Conservation (phyloP, 148 eudicot species). For the Vaccinium corymbosum region DNA sequence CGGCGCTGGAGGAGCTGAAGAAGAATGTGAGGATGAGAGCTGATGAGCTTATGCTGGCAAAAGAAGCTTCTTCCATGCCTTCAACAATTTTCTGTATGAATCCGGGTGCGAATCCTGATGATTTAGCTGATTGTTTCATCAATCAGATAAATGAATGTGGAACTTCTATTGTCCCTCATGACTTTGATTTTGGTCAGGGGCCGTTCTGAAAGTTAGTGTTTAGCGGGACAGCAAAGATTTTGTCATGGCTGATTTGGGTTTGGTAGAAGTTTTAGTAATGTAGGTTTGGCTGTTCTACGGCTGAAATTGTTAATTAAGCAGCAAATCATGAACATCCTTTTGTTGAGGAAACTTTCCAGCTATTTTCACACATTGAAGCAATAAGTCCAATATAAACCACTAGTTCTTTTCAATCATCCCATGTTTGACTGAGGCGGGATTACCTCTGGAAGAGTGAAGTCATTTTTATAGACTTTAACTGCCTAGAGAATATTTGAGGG, state of each 20-base stretch:
- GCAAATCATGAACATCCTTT: no score
- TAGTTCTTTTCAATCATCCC: no score
- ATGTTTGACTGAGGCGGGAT: no score
- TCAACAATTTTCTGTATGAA: not conserved
- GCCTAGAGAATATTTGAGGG: no score
- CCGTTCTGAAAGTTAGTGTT: slow-evolving; percentile 21
- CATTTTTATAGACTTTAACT: no score
- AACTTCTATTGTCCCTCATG: not conserved
- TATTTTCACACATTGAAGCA: no score
- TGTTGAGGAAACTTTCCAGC: no score
- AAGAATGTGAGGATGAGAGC: slow-evolving; percentile 14
- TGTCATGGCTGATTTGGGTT: not conserved
- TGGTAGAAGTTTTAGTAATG: not conserved
- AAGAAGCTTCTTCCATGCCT: slow-evolving; percentile 6
- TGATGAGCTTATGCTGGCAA: slow-evolving; percentile 16
- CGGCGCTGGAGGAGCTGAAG: slow-evolving; percentile 18
- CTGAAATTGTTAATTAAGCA: not conserved
- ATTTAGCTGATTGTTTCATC: not conserved
- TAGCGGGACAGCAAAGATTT: not conserved
- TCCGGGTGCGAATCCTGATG: not conserved
- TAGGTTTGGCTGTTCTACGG: not conserved
- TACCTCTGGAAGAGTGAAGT: no score
- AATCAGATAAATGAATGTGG: not conserved
- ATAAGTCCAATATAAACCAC: no score
- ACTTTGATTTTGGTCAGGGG: not conserved